Evolutionary conservation across 306 rosid species (phyloP).

Genomic region (Corylus americana): DNA sequence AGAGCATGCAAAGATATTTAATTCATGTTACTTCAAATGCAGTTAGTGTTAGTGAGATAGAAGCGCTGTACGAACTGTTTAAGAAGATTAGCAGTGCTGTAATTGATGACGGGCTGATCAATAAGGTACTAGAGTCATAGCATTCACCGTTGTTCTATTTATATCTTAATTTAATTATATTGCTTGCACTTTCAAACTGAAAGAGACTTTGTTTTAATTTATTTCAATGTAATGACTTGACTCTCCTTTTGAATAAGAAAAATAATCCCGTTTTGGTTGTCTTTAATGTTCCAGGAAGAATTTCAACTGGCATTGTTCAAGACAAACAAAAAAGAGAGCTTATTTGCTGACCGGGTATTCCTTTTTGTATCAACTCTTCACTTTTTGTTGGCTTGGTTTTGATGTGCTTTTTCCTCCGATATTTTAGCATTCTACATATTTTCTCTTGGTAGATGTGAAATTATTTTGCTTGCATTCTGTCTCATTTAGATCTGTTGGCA

Average conservation of each 20-base stretch:
- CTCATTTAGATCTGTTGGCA: neutral
- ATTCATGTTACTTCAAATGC: slow-evolving; percentile 32
- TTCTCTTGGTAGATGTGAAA: slow-evolving; percentile 1
- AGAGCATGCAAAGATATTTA: slow-evolving; percentile 8
- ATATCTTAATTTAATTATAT: slow-evolving; percentile 9
- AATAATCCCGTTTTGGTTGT: slow-evolving; percentile 7
- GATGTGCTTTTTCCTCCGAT: neutral
- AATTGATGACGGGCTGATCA: slow-evolving; percentile 73
- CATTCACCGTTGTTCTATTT: slow-evolving; percentile 13
- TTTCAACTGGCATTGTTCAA: slow-evolving; percentile 81
- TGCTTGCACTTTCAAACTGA: slow-evolving; percentile 16
- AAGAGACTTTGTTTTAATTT: neutral
- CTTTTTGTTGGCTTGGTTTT: neutral
- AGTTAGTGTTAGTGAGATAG: slow-evolving; percentile 88
- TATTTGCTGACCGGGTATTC: slow-evolving; percentile 83
- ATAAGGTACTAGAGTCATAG: slow-evolving; percentile 48
- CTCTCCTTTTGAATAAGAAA: neutral
- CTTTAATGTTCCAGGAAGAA: slow-evolving; percentile 59
- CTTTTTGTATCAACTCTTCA: neutral
- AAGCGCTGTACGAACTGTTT: slow-evolving; percentile 78
- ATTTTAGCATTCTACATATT: neutral
- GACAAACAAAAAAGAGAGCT: slow-evolving; percentile 71
- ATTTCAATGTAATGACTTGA: neutral
- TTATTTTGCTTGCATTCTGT: neutral
- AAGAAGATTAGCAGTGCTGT: slow-evolving; percentile 77